Evolutionary conservation across 2,329 filamentous ascomycete species (phyloP).

Genomic region (Metarhizium rileyi): DNA sequence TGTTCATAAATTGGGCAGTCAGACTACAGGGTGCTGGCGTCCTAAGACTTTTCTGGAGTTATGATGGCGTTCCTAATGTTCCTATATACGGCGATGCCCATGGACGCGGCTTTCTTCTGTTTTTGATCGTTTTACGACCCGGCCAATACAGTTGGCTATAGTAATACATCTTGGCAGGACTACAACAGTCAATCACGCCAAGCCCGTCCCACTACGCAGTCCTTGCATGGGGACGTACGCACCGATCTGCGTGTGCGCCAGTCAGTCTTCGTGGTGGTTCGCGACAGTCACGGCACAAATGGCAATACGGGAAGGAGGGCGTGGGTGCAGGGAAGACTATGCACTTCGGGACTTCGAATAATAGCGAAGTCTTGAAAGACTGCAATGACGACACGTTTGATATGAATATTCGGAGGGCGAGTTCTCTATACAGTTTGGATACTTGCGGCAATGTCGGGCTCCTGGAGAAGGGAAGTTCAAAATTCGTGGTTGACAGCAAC

Average conservation of each 20-base stretch:
- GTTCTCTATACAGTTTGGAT: neutral
- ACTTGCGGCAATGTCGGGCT: neutral
- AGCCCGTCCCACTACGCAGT: neutral
- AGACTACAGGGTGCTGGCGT: slow-evolving; percentile 12
- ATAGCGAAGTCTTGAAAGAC: neutral
- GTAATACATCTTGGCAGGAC: neutral
- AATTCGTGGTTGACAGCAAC: neutral
- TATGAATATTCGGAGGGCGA: slow-evolving; percentile 1
- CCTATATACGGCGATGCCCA: slow-evolving; percentile 1
- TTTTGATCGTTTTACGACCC: neutral
- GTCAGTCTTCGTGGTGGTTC: neutral
- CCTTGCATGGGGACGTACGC: too few relatives aligned
- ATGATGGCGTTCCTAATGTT: neutral
- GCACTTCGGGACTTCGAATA: neutral
- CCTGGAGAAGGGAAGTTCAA: neutral
- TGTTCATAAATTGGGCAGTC: slow-evolving; percentile 11
- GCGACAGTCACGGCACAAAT: neutral
- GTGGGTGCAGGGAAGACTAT: neutral
- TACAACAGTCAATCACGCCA: neutral
- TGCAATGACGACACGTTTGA: slow-evolving; percentile 5
- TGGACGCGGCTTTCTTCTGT: neutral
- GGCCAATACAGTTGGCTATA: neutral
- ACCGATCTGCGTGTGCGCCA: neutral
- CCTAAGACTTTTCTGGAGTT: slow-evolving; percentile 12
- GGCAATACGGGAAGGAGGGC: neutral